Base-by-base conservation (phyloP, 345 rosid genomes). In the Euphorbia lathyris region DNA sequence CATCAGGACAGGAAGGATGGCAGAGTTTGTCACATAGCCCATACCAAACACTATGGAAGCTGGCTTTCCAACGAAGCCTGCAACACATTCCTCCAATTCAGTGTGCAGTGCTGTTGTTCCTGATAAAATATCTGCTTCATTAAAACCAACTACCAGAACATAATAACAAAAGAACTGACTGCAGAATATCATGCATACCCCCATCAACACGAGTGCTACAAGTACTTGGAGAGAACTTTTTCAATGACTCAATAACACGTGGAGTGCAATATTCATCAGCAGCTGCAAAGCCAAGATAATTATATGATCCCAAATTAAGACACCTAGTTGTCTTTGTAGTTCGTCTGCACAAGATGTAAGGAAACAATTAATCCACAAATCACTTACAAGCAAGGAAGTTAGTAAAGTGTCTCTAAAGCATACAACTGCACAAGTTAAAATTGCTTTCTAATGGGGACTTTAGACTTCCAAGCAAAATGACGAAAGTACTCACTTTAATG, bases 181-280 rank as follows among this genome's bases (percentile, higher is more conserved):
- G 10, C 7, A n/a, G 20, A 67, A 14, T 12, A 27, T 62, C 27
- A 42, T 1, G 48, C 73, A 43, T 67, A 94, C 98, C 99, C 77
- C 96, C 99, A 79, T 95, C 97, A 67, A 87, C 92, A 27, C 97
- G 91, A 55, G 86, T 43, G 79, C 97, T 92, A 55, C 97, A 92
- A 20, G 97, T 95, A 73, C 97, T 88, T 0, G 99, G 81, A 17
- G 93, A 87, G 81, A 81, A 95, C 70, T 74, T 85, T 78, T 84
- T 88, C 71, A 95, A 76, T 14, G 92, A 71, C 73, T 90, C 89
- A 19, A 95, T 95, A 12, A 72, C 99, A 68, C 97, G 92, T 29
- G 97, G 97, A 0, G 96, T 95, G 74, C 97, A 95, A 76, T 95
- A 95, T 71, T 95, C 99, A 86, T 95, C 99, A 6, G 87, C 82